A percentile compares a stretch with the other conserved stretches of the same genome.
These are phyloP conservation scores for Boletus rubescentipes DNA, from an alignment of 768 basidiomycete genomes.

Conservation along the genomic window DNA sequence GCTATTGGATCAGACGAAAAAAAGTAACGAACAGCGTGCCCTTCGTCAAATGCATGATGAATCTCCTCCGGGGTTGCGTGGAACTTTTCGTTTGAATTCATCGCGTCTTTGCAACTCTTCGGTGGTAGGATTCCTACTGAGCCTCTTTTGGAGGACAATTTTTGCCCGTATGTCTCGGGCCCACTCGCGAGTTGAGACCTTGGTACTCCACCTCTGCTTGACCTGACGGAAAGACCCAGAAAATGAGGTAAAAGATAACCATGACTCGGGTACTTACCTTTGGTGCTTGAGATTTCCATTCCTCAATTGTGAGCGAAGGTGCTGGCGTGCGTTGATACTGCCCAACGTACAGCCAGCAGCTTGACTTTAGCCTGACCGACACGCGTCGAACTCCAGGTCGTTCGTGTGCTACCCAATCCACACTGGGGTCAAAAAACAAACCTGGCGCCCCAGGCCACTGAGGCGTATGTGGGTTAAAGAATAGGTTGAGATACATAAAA, in stretches of 20 bases:
- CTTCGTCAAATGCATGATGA: slow-evolving; percentile 16
- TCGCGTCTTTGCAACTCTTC: slow-evolving; percentile 1
- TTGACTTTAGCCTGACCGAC: slow-evolving; percentile 11
- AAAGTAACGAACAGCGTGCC: slow-evolving; percentile 5
- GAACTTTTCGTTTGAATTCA: slow-evolving; percentile 11
- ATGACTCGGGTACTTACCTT: background rate
- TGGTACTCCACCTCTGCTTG: slow-evolving; percentile 21
- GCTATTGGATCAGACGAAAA: background rate
- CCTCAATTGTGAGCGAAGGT: slow-evolving; percentile 6
- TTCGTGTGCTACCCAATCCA: background rate
- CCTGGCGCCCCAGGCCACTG: slow-evolving; percentile 19
- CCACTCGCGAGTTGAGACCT: slow-evolving; percentile 14
- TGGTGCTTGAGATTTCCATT: slow-evolving; percentile 18
- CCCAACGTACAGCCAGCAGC: slow-evolving; percentile 19
- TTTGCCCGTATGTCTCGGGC: slow-evolving; percentile 11
- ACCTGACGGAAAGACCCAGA: slow-evolving; percentile 4
- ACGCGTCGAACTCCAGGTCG: slow-evolving; percentile 2
- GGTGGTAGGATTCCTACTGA: slow-evolving; percentile 13
- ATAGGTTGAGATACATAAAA: slow-evolving; percentile 21
- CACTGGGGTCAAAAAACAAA: slow-evolving; percentile 13
- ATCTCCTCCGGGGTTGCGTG: slow-evolving; percentile 11
- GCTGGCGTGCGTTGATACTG: slow-evolving; percentile 18
- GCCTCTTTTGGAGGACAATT: slow-evolving; percentile 16
- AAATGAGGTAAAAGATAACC: no score
- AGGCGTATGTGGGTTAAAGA: slow-evolving; percentile 18